Evolutionary conservation across 345 rosid genomes (phyloP).

Genomic region (Clausena lansium): DNA sequence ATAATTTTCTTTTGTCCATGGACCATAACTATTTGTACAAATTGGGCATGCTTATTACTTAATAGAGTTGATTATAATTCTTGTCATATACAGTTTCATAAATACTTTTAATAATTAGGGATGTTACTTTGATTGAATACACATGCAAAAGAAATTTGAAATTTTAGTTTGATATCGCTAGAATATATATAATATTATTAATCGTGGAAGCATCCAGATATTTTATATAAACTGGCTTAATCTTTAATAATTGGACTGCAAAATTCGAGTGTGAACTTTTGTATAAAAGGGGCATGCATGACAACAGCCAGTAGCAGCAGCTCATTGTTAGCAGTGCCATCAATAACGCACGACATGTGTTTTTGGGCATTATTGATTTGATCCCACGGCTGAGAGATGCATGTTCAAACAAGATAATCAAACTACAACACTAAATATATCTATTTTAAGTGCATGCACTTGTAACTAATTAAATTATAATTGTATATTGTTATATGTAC

Average conservation of each 20-base stretch:
- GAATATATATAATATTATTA: not conserved
- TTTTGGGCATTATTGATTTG: not conserved
- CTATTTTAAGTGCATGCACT: no score
- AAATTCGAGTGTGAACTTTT: not conserved
- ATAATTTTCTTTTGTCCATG: not conserved
- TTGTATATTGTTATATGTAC: no score
- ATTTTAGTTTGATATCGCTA: no score
- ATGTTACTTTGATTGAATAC: no score
- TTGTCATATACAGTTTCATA: no score
- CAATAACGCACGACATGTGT: not conserved
- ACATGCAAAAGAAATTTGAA: no score
- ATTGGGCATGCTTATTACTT: no score
- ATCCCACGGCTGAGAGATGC: constrained; percentile 6
- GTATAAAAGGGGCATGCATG: not conserved
- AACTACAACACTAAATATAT: not conserved
- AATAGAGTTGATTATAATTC: no score
- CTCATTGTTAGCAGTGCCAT: not conserved
- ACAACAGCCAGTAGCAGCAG: not conserved
- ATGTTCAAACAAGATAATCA: not conserved
- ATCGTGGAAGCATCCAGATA: not conserved
- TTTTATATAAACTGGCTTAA: not conserved
- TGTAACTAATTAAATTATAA: no score
- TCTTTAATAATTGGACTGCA: not conserved
- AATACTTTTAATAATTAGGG: no score
- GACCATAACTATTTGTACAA: no score